These are phyloP conservation scores for Leishmania gerbilli DNA, from an alignment of 208 protist genomes.

Conservation along the genomic window DNA sequence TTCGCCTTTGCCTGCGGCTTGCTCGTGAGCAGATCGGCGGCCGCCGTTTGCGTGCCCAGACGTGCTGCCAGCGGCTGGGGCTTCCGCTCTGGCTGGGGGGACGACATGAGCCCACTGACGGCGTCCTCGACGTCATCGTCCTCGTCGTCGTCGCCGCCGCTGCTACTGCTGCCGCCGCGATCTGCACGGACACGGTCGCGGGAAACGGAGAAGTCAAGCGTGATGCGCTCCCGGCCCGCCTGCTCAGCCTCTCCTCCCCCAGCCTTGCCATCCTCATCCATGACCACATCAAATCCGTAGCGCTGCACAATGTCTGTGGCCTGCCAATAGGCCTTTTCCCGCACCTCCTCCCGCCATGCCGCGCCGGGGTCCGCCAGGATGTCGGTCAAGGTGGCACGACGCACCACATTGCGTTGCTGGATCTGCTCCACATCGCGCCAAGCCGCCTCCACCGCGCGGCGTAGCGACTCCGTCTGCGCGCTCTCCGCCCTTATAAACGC, in stretches of 20 bases:
- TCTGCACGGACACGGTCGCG: not conserved
- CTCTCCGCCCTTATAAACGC: constrained; percentile 29
- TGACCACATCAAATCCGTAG: constrained; percentile 51
- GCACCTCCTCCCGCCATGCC: constrained; percentile 22
- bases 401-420: constrained; percentile 45
- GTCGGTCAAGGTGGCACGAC: constrained; percentile 30
- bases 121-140: not conserved
- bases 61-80: not conserved
- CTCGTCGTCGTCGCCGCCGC: not conserved
- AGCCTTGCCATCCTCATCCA: not conserved
- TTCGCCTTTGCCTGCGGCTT: not conserved
- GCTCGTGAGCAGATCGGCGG: not conserved
- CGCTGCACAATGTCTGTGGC: constrained; percentile 38
- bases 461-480: constrained; percentile 30
- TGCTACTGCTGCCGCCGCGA: not conserved
- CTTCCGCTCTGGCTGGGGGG: not conserved
- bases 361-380: constrained; percentile 28
- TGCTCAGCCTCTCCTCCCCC: not conserved
- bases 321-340: constrained; percentile 61
- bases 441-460: constrained; percentile 34
- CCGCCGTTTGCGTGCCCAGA: not conserved
- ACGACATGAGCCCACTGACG: not conserved
- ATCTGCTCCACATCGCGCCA: constrained; percentile 67
- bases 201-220: constrained; percentile 41
- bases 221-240: constrained; percentile 14